A percentile compares a stretch with the other conserved stretches of the same genome.
Evolutionary conservation across 805 yeast genomes (phyloP).

Genomic region (Nakazawaea ambrosiae): DNA sequence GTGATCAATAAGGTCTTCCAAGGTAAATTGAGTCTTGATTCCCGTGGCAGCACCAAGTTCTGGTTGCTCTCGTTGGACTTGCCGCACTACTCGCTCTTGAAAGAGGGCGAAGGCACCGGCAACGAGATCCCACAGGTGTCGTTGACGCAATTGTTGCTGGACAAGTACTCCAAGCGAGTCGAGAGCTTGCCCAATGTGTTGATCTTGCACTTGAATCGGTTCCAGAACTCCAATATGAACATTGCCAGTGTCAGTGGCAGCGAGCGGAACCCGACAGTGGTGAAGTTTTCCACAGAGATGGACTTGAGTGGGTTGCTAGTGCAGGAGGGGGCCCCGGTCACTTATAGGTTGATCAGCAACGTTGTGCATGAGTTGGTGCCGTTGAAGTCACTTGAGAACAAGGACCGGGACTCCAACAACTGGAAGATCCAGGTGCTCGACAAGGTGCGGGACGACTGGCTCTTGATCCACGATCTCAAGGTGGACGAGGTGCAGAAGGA

Average conservation of each 20-base stretch:
- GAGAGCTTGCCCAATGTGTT: constrained; percentile 44
- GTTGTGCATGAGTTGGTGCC: constrained; percentile 31
- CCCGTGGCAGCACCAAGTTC: constrained; percentile 30
- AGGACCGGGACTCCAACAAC: constrained; percentile 15
- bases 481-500: constrained; percentile 45
- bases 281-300: constrained; percentile 44
- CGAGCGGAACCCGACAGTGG: constrained; percentile 52
- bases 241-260: constrained; percentile 24
- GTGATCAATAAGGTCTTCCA: constrained; percentile 35
- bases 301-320: constrained; percentile 28
- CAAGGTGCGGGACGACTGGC: constrained; percentile 41
- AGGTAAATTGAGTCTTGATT: constrained; percentile 39
- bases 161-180: constrained; percentile 27
- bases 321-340: constrained; percentile 14
- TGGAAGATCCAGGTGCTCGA: constrained; percentile 48
- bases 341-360: constrained; percentile 43
- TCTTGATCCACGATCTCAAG: constrained; percentile 46
- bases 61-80: constrained; percentile 53
- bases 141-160: constrained; percentile 35
- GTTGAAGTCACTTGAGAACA: constrained; percentile 9
- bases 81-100: constrained; percentile 52
- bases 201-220: constrained; percentile 51
- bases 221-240: constrained; percentile 26
- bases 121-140: constrained; percentile 47
- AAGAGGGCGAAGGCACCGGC: constrained; percentile 28